Evolutionary conservation across 345 rosid genomes (phyloP).

Genomic region (Anacardium occidentale): DNA sequence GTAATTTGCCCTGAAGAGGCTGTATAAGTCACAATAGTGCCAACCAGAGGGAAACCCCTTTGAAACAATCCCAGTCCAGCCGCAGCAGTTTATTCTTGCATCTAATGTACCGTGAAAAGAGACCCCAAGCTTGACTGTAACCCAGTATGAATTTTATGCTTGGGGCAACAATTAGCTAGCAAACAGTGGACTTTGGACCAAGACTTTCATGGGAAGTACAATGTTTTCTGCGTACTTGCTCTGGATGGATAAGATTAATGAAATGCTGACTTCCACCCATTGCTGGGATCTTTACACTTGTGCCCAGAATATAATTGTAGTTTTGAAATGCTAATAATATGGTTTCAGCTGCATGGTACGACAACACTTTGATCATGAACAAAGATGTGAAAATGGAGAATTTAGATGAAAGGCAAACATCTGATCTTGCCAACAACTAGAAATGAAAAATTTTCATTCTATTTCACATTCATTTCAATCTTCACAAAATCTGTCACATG

Average conservation of each 20-base stretch:
- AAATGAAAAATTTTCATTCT: not conserved
- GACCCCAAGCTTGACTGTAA: constrained; percentile 89
- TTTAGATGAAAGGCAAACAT: not conserved
- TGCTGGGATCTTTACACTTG: constrained; percentile 78
- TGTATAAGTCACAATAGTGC: constrained; percentile 14
- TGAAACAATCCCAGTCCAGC: constrained; percentile 85
- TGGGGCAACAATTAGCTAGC: constrained; percentile 65
- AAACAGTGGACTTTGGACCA: constrained; percentile 13
- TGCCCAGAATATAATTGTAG: constrained; percentile 85
- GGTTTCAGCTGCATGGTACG: constrained; percentile 80
- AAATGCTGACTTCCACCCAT: constrained; percentile 66
- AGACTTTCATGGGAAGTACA: constrained; percentile 13
- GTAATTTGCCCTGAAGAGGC: not conserved
- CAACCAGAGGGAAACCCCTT: constrained; percentile 84
- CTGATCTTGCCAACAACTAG: not conserved
- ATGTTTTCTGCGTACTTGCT: constrained; percentile 9
- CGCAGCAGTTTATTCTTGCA: constrained; percentile 29
- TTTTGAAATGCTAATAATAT: constrained; percentile 84
- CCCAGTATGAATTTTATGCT: constrained; percentile 86
- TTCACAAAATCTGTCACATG: not conserved
- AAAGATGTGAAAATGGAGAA: constrained; percentile 7
- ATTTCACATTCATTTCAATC: not conserved
- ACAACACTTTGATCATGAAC: constrained; percentile 13
- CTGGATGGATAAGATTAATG: not conserved
- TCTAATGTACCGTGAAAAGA: constrained; percentile 63